Evolutionary conservation across 2,329 filamentous ascomycete species (phyloP).

Genomic region (Xylariaceae sp.): DNA sequence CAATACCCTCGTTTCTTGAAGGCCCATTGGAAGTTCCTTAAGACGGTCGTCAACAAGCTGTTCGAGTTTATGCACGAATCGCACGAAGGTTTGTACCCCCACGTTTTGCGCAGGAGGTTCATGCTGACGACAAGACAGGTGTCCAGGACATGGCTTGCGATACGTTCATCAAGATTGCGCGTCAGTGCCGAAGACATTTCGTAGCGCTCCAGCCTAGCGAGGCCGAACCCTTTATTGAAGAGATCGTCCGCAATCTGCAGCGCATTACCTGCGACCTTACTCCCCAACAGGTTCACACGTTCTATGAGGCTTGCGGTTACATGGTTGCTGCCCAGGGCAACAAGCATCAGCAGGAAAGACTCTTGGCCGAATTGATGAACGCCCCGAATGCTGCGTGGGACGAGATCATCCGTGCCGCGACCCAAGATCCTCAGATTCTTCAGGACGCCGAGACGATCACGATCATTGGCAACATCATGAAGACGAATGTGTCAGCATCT

Average conservation of each 20-base stretch:
- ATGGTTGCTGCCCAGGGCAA: constrained; percentile 99
- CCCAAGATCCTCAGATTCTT: constrained; percentile 75
- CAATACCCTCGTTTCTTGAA: constrained; percentile 98
- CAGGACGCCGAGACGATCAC: constrained; percentile 96
- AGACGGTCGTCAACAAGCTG: constrained; percentile 98
- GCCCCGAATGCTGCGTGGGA: constrained; percentile 95
- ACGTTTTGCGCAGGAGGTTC: background rate
- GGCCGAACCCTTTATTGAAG: constrained; percentile 93
- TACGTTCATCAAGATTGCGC: constrained; percentile 99
- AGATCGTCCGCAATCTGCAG: constrained; percentile 91
- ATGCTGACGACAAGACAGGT: constrained; percentile 45
- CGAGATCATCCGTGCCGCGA: constrained; percentile 83
- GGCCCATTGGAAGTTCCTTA: constrained; percentile 99
- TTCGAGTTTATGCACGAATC: constrained; percentile 99
- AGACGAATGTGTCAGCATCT: constrained; percentile 98
- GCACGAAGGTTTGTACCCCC: constrained; percentile 68
- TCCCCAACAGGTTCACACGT: constrained; percentile 96
- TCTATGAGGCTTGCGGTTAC: constrained; percentile 97
- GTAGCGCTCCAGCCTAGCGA: constrained; percentile 93
- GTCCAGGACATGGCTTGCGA: constrained; percentile 99
- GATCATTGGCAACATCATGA: constrained; percentile 99
- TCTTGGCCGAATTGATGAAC: constrained; percentile 88
- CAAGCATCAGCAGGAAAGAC: constrained; percentile 84
- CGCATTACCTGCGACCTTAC: constrained; percentile 94
- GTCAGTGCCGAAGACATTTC: constrained; percentile 96